A percentile compares a stretch with the other conserved stretches of the same genome.
These are phyloP conservation scores for Quillaja saponaria DNA, from an alignment of 306 rosid genomes.

Conservation along the genomic window DNA sequence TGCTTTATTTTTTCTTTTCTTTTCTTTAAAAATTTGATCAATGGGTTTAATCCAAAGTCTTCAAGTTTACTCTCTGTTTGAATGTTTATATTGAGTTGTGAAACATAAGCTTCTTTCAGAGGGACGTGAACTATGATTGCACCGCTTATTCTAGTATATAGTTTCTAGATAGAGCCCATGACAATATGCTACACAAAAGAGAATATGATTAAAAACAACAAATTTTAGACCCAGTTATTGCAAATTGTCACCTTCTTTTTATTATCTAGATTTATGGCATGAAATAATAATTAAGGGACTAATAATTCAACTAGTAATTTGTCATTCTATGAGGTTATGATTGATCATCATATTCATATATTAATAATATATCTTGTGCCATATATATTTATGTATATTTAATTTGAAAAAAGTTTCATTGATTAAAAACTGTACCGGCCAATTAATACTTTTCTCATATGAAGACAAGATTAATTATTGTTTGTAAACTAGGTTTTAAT, in stretches of 20 bases:
- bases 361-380: constrained; percentile 34
- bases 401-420: no score
- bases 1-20: neutral
- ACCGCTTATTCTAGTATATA: constrained; percentile 28
- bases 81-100: constrained; percentile 50
- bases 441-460: constrained; percentile 25
- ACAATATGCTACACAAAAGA: constrained; percentile 41
- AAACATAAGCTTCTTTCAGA: constrained; percentile 54
- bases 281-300: constrained; percentile 28
- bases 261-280: constrained; percentile 38
- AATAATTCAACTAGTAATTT: constrained; percentile 39
- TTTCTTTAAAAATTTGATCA: neutral
- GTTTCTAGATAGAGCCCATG: no score
- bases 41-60: constrained; percentile 27
- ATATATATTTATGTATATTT: no score
- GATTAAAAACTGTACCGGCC: constrained; percentile 32
- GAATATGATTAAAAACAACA: constrained; percentile 32
- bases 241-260: constrained; percentile 19
- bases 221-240: constrained; percentile 32
- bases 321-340: constrained; percentile 49
- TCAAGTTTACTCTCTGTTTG: constrained; percentile 46
- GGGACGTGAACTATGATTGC: constrained; percentile 55
- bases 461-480: neutral
- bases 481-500: constrained; percentile 21
- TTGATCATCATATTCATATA: constrained; percentile 48